A percentile compares a stretch with the other conserved stretches of the same genome.
These are phyloP conservation scores for Massospora cicadina DNA, from an alignment of 371 early-diverging fungal species.

Conservation along the genomic window DNA sequence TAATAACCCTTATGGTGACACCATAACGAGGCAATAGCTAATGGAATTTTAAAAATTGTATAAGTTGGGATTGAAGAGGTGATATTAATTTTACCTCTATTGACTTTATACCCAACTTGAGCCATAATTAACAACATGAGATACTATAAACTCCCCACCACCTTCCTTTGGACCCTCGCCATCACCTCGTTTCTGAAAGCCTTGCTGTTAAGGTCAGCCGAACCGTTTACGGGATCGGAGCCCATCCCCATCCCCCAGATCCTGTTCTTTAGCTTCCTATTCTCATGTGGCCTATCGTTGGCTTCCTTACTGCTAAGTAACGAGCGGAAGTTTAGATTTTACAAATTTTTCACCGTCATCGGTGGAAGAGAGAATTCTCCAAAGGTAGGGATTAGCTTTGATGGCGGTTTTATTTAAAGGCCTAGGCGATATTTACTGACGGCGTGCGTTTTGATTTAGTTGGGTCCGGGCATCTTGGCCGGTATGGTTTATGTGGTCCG, in stretches of 20 bases:
- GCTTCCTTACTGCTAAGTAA: background rate
- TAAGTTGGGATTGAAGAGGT: too few relatives aligned
- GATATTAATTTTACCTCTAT: too few relatives aligned
- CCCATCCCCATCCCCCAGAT: background rate
- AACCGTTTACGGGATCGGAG: background rate
- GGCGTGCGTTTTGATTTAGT: background rate
- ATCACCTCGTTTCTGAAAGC: background rate
- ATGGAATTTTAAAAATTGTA: too few relatives aligned
- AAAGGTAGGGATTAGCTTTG: background rate
- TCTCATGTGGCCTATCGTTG: background rate
- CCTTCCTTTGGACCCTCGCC: background rate
- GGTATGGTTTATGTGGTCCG: slow-evolving; percentile 6
- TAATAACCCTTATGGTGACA: too few relatives aligned
- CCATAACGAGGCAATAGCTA: too few relatives aligned
- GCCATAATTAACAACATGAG: too few relatives aligned
- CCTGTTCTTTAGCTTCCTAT: background rate
- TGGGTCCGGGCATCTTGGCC: background rate
- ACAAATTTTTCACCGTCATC: slow-evolving; percentile 1
- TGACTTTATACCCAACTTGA: too few relatives aligned
- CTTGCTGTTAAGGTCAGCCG: background rate
- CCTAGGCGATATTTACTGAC: background rate
- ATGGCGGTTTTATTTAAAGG: background rate
- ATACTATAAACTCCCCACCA: background rate
- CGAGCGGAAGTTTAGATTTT: background rate
- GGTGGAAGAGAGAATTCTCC: slow-evolving; percentile 3